Evolutionary conservation across 75 land plant genomes (phyloP), one percentile per base, ranked within the genome.

Genomic region (Ceratopteris richardii): DNA sequence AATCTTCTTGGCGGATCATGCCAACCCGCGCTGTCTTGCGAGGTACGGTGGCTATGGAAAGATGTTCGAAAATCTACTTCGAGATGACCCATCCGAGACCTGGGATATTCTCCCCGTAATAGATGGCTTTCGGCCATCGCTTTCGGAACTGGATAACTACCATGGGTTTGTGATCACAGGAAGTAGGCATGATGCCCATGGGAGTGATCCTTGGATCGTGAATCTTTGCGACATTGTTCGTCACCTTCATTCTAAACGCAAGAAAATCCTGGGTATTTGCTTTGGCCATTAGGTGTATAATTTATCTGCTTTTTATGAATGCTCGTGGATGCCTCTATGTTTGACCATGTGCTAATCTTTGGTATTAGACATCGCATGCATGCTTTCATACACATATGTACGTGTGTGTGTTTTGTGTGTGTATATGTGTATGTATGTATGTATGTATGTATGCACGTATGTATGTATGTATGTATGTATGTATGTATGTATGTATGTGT

Each of bases 141-240:
- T 58, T 46, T 78, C 65, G 0, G 84, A 70, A 17, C 61, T 93
- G 59, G 78, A 43, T 9, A 42, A 16, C 19, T 82, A 78, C 56
- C 77, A 85, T 10, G 95, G 98, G 16, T 93, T 85, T 29, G 95
- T 88, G 28, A 54, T 93, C 63, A 82, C 90, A 19, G 95, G 98
- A 0, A 93, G 98, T 61, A 72, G 80, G 30, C 77, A 51, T 63
- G 90, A 93, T 62, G 98, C 98, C 4, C 90, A 93, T 27, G 82
- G 79, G 19, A 55, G 80, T 18, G 95, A 82, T 41, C 54, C 21
- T 5, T 92, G 97, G 95, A 85, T 92, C 36, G 27, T 54, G 41
- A 44, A 56, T 48, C 82, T 92, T 21, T 36, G 87, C 27, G 56
- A 9, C 13, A 14, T 92, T 6, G 54, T 88, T 10, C 65, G 56